Evolutionary conservation across 2,329 filamentous ascomycete genomes (phyloP).

Genomic region (Clarireedia monteithiana): DNA sequence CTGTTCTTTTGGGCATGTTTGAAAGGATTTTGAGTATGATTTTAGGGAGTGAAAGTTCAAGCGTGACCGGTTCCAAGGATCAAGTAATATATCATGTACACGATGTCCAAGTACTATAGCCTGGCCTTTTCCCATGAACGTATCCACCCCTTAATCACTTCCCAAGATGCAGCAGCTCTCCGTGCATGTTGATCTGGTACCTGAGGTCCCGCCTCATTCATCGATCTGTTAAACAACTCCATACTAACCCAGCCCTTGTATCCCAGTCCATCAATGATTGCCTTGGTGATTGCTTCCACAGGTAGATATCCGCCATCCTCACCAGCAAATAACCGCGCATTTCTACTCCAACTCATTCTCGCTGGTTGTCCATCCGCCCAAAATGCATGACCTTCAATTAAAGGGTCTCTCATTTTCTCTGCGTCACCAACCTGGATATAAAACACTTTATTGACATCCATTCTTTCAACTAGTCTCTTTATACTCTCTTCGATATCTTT

Average conservation of each 20-base stretch:
- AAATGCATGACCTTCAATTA: constrained; percentile 48
- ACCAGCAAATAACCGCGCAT: constrained; percentile 63
- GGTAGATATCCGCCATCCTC: constrained; percentile 52
- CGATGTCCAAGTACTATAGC: no score
- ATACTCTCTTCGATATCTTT: constrained; percentile 37
- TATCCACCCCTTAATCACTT: constrained; percentile 10
- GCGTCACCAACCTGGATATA: constrained; percentile 72
- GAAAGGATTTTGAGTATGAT: no score
- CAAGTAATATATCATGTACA: no score
- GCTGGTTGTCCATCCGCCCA: constrained; percentile 49
- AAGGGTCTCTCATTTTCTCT: constrained; percentile 50
- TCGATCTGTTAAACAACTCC: constrained; percentile 49
- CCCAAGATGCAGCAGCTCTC: constrained; percentile 44
- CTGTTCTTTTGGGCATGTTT: no score
- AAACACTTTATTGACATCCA: constrained; percentile 61
- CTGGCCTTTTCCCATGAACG: no score
- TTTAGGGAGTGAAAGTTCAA: no score
- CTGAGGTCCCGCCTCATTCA: constrained; percentile 35
- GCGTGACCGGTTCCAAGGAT: no score
- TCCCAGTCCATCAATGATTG: constrained; percentile 42
- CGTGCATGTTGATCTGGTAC: constrained; percentile 44
- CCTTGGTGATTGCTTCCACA: constrained; percentile 40
- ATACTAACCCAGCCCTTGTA: constrained; percentile 51
- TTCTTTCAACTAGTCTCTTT: constrained; percentile 11
- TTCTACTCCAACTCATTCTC: constrained; percentile 71